Evolutionary conservation across 139 green algal species (phyloP).

Genomic region (Coelastrella sp.): DNA sequence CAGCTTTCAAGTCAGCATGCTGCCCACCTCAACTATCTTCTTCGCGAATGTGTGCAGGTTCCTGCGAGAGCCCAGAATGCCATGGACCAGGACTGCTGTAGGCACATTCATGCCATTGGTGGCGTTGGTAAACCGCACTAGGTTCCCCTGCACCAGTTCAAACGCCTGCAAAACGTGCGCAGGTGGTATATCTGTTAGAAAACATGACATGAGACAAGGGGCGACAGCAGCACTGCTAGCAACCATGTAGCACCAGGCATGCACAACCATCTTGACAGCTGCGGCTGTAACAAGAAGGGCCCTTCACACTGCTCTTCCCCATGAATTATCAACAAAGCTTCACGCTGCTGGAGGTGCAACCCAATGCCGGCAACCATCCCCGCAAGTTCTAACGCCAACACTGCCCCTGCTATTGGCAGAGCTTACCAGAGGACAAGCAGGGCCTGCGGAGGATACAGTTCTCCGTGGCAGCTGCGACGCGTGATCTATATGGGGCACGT

Average conservation of each 20-base stretch:
- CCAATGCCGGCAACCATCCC: too few species aligned
- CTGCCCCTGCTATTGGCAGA: neutral
- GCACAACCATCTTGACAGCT: too few species aligned
- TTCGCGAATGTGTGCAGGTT: slow-evolving; percentile 90
- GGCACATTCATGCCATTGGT: slow-evolving; percentile 54
- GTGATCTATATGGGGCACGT: neutral
- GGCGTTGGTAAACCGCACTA: slow-evolving; percentile 37
- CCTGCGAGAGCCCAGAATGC: slow-evolving; percentile 88
- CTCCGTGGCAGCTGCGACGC: neutral
- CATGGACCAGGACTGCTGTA: slow-evolving; percentile 94
- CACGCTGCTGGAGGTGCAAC: too few species aligned
- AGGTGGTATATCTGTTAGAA: neutral
- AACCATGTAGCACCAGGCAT: neutral
- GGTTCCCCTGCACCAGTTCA: slow-evolving; percentile 44
- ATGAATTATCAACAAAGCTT: too few species aligned
- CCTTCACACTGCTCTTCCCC: too few species aligned
- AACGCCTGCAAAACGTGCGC: slow-evolving; percentile 22
- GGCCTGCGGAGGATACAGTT: neutral
- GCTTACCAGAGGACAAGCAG: neutral
- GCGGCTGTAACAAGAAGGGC: too few species aligned
- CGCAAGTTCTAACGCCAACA: neutral
- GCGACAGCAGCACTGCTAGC: neutral
- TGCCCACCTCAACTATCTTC: slow-evolving; percentile 75
- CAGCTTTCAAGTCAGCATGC: neutral
- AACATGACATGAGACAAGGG: too few species aligned